Evolutionary conservation across 805 yeast genomes (phyloP).

Genomic region (Cyberlindnera bimundalis): DNA sequence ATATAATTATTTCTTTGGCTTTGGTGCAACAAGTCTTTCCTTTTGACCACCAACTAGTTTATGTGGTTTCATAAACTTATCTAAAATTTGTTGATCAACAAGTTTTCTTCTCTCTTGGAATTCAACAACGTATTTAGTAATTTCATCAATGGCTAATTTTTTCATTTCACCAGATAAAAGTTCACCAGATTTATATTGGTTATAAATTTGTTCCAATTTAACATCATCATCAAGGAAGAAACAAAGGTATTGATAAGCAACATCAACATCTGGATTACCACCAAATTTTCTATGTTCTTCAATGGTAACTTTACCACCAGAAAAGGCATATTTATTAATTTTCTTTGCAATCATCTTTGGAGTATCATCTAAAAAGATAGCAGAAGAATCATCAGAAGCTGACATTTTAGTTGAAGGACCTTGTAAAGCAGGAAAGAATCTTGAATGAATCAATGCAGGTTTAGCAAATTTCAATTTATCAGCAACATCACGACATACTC

Average conservation of each 20-base stretch:
- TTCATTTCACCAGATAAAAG: conserved; percentile 92
- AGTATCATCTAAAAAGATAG: conserved; percentile 94
- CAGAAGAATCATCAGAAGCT: conserved; percentile 85
- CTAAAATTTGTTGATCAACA: conserved; percentile 59
- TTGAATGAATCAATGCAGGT: conserved; percentile 89
- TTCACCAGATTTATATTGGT: conserved; percentile 73
- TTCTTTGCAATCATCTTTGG: conserved; percentile 89
- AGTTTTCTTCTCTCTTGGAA: conserved; percentile 78
- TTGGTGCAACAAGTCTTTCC: conserved; percentile 70
- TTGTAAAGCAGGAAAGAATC: conserved; percentile 97
- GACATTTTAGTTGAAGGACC: conserved; percentile 97
- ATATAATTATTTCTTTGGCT: conserved; percentile 36
- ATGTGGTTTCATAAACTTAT: conserved; percentile 80
- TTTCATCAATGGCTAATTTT: conserved; percentile 72
- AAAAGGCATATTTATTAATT: conserved; percentile 92
- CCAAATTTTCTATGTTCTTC: conserved; percentile 91
- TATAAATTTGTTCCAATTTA: conserved; percentile 57
- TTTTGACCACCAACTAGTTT: conserved; percentile 69
- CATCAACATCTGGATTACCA: conserved; percentile 94
- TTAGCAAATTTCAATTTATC: conserved; percentile 85
- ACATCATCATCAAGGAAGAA: conserved; percentile 90
- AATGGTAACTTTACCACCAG: conserved; percentile 84
- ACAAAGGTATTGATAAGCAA: conserved; percentile 87
- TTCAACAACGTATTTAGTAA: conserved; percentile 72
- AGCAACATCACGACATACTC: conserved; percentile 97